Percentiles rank a stretch among this genome's conserved stretches.
Conservation (phyloP, 73 alveolate genomes). For the Symbiodinium pilosum region DNA sequence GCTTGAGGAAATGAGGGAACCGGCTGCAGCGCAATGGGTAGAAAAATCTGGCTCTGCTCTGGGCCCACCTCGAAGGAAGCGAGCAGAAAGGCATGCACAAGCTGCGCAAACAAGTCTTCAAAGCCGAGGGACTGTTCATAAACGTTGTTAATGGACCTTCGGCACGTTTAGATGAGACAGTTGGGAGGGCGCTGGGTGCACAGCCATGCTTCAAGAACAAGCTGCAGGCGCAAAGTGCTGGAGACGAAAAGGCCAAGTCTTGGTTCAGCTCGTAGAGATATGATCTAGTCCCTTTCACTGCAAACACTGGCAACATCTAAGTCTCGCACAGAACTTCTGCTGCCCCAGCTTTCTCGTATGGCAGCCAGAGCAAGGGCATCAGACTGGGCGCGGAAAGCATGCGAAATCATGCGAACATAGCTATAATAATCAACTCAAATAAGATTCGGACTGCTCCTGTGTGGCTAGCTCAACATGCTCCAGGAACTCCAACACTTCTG, state of each 20-base stretch:
- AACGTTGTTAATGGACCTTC: constrained; percentile 40
- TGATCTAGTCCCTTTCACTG: too few species aligned
- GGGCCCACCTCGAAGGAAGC: constrained; percentile 25
- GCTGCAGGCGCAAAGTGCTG: constrained; percentile 32
- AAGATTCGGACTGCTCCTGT: constrained; percentile 31
- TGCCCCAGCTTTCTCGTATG: constrained; percentile 78
- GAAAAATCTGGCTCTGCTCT: constrained; percentile 78
- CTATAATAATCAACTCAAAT: too few species aligned
- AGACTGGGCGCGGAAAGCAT: constrained; percentile 2
- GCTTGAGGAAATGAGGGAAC: not conserved
- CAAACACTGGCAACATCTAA: too few species aligned
- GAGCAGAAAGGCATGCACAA: not conserved
- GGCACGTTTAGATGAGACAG: too few species aligned
- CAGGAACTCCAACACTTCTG: constrained; percentile 29
- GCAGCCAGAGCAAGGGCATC: constrained; percentile 88
- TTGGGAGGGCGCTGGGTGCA: not conserved
- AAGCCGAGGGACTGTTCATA: constrained; percentile 35
- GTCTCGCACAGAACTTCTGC: constrained; percentile 28
- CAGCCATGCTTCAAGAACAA: not conserved
- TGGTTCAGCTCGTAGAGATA: too few species aligned
- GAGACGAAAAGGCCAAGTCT: constrained; percentile 80
- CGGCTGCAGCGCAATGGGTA: constrained; percentile 6
- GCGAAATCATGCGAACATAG: not conserved
- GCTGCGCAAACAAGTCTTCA: not conserved
- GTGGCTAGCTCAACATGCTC: constrained; percentile 25